Conservation (phyloP, 768 basidiomycete species). For the Panaeolus papilionaceus region DNA sequence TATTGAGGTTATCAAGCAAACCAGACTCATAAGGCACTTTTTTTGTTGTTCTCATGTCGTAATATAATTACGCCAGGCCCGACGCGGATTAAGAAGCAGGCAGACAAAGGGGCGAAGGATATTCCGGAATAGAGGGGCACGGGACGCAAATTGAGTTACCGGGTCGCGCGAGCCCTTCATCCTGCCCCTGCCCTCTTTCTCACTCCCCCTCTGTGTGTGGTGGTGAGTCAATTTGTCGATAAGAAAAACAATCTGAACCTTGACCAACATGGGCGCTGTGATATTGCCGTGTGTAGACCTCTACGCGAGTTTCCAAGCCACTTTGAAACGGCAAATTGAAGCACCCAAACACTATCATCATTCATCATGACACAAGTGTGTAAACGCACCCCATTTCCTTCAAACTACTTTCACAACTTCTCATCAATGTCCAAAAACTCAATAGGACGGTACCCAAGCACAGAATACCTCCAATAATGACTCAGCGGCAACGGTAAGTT, state of each 20-base stretch:
- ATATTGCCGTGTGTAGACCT: neutral
- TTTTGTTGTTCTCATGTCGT: neutral
- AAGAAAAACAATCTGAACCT: neutral
- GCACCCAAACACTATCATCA: slow-evolving; percentile 9
- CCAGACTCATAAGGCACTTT: neutral
- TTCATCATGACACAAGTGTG: slow-evolving; percentile 15
- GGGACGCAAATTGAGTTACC: slow-evolving; percentile 5
- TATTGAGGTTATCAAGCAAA: neutral
- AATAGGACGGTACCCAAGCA: neutral
- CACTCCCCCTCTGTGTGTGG: neutral
- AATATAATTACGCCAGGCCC: slow-evolving; percentile 11
- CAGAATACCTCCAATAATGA: slow-evolving; percentile 7
- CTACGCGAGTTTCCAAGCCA: neutral
- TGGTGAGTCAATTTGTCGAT: slow-evolving; percentile 11
- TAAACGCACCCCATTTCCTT: slow-evolving; percentile 12
- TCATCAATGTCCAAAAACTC: slow-evolving; percentile 8
- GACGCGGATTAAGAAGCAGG: slow-evolving; percentile 8
- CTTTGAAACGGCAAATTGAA: slow-evolving; percentile 4
- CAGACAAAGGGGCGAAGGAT: slow-evolving; percentile 1
- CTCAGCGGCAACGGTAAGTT: slow-evolving; percentile 9
- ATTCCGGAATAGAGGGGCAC: neutral
- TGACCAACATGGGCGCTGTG: slow-evolving; percentile 1
- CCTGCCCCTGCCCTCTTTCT: slow-evolving; percentile 1
- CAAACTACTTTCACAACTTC: slow-evolving; percentile 1
- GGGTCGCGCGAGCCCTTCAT: slow-evolving; percentile 8